phyloP scores from a whole-genome alignment of 176 grass and related monocot species.

The Paspalum vaginatum region DNA sequence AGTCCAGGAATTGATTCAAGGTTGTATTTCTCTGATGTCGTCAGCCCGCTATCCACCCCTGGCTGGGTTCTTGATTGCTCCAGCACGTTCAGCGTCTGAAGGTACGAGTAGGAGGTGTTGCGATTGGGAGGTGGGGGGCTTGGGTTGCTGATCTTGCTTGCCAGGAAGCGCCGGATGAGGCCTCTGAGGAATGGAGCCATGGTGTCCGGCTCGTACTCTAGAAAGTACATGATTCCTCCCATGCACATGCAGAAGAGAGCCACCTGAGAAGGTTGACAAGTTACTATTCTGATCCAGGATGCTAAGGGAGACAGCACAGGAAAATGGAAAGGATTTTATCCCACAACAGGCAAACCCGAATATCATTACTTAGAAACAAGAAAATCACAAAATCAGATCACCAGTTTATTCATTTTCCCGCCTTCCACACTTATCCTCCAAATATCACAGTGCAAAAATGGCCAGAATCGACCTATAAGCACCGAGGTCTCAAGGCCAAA shows the following conservation, averaged over 20 bases:
- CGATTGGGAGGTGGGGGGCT: slow-evolving; percentile 54
- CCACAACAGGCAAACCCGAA: no score
- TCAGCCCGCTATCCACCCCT: slow-evolving; percentile 31
- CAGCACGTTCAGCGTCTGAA: slow-evolving; percentile 58
- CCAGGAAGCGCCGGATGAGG: slow-evolving; percentile 88
- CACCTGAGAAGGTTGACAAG: slow-evolving; percentile 62
- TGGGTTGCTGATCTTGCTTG: slow-evolving; percentile 91
- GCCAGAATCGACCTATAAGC: no score
- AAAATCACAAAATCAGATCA: no score
- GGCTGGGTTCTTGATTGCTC: slow-evolving; percentile 48
- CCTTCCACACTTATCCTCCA: no score
- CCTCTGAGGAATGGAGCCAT: slow-evolving; percentile 98
- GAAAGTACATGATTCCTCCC: slow-evolving; percentile 98
- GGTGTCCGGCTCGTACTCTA: slow-evolving; percentile 93
- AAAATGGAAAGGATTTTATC: background rate
- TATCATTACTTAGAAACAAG: no score
- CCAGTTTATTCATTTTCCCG: no score
- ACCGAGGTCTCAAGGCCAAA: no score
- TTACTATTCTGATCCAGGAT: slow-evolving; percentile 8
- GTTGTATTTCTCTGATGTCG: slow-evolving; percentile 67
- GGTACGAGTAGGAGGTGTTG: slow-evolving; percentile 65
- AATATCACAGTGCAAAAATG: no score
- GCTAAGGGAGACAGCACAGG: background rate
- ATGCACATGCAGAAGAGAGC: slow-evolving; percentile 92
- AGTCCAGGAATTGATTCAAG: slow-evolving; percentile 94